Base-by-base conservation (phyloP, 345 rosid genomes). In the Citrus reticulata region DNA sequence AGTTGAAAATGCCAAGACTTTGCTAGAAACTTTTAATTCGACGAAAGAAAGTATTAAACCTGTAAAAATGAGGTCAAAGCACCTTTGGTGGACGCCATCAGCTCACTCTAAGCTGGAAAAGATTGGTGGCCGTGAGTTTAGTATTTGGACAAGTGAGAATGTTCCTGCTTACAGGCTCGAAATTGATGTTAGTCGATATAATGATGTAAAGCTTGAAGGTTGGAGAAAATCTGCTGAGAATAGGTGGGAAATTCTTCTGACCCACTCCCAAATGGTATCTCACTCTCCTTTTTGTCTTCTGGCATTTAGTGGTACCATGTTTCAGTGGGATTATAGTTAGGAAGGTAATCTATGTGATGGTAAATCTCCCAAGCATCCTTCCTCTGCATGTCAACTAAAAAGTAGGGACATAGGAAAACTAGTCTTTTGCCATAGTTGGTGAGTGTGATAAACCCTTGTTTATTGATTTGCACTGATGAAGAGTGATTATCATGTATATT, bases 251-350 rank as follows among this genome's bases (percentile, higher is more conserved):
- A 91, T 91, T 87, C 89, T 91, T 84, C 84, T 95, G 87, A 92
- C 98, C 51, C 97, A 93, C 85, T 87, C 97, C 68, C 98, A 95
- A 85, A 93, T 95, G 99, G 98, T 95, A 91, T 34, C 13, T 71
- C 61, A 76, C 74, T 73, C 68, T 76, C 79, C 80, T 76, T 78
- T 70, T 42, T 25, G 67, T 34, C 54, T 81, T 25, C 29, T 35
- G 29, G 29, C n/a, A 79, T 61, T n/a, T 60, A 67, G 3, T 24
- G 67, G n/a, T 20, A 73, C 14, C 69, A 61, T 64, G 68, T 75
- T 70, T 49, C 11, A 57, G 58, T 9, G 30, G 11, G 54, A 1
- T 6, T 29, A 13, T 49, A 60, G 22, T 81, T 42, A 65, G 29
- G 37, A 37, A 49, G 32, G 51, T 27, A 20, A 63, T 69, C 37